Base-by-base conservation (phyloP, 2,329 filamentous ascomycete genomes). In the Myriosclerotinia curreyana region DNA sequence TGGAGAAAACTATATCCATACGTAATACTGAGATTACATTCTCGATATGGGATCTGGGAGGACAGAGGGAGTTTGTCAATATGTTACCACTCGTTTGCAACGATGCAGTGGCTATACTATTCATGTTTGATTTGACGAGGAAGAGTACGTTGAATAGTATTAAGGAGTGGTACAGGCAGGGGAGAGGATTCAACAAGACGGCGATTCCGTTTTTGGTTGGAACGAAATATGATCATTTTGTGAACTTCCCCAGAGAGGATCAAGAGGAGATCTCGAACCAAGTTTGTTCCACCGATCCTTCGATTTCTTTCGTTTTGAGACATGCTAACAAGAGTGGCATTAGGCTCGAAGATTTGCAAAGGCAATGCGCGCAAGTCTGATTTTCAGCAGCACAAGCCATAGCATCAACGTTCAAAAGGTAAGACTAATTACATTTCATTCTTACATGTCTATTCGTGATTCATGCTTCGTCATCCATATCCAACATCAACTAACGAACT, bases 391-490 rank as follows among this genome's bases (percentile, higher is more conserved):
- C 78, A 99, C 95, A 62, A 97, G 93, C 76, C 95, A 99, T 79
- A 97, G 93, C 77, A 99, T 99, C 82, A 99, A 99, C 73, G 95
- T 99, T 68, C 95, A 99, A 79, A 99, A 98, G 89, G 94, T 96
- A 75, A 55, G 77, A 17, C n/a, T 77, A 17, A 8, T 15, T 22
- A 20, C 14, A 50, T 48, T 60, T 42, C 40, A 50, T 34, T 52
- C 54, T 25, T 25, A n/a, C 31, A 46, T 31, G 42, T 15, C 36
- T 25, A 22, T 34, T 36, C 22, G n/a, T 34, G 42, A 4, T 36
- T n/a, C 7, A 25, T 28, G 6, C 50, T 20, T 59, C 17, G 50
- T 34, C 50, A 15, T 28, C 34, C 31, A 36, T 44, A 56, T 50
- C 46, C 40, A 64, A 60, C 50, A 1, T 49, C 44, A 53, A 36